A percentile compares a stretch with the other conserved stretches of the same genome.
These are phyloP conservation scores for Penicillium chermesinum DNA, from an alignment of 495 filamentous ascomycete species.

Conservation along the genomic window DNA sequence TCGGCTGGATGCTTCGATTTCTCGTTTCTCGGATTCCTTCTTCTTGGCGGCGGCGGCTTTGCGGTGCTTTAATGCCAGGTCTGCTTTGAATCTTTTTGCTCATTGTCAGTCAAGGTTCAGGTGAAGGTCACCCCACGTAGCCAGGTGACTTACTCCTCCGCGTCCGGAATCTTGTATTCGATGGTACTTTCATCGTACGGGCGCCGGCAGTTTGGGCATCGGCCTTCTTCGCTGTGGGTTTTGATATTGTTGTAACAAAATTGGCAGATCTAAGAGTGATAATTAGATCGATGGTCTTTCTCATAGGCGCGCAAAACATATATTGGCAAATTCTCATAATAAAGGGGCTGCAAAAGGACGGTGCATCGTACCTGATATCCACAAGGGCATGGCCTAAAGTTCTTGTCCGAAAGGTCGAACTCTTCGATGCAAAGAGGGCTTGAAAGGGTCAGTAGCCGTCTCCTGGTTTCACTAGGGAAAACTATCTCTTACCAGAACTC, in stretches of 20 bases:
- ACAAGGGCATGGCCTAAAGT: slow-evolving; percentile 96
- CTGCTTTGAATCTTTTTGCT: slow-evolving; percentile 64
- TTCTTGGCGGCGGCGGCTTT: slow-evolving; percentile 87
- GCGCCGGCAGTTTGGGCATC: slow-evolving; percentile 93
- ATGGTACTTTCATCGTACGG: slow-evolving; percentile 95
- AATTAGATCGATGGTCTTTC: not conserved
- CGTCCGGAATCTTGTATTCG: slow-evolving; percentile 87
- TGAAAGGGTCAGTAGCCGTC: slow-evolving; percentile 14
- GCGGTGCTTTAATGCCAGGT: slow-evolving; percentile 82
- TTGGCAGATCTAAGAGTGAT: slow-evolving; percentile 74
- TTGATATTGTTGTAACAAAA: slow-evolving; percentile 99
- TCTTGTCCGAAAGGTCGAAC: slow-evolving; percentile 93
- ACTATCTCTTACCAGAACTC: slow-evolving; percentile 67
- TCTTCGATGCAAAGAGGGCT: slow-evolving; percentile 98
- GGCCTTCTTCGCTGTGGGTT: slow-evolving; percentile 80
- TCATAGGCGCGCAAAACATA: not conserved
- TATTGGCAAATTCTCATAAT: not conserved
- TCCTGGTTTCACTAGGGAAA: not conserved
- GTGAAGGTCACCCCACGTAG: not conserved
- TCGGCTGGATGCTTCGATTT: slow-evolving; percentile 89
- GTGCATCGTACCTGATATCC: slow-evolving; percentile 78
- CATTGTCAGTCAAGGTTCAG: not conserved
- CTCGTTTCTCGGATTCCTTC: slow-evolving; percentile 91
- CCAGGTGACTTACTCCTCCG: slow-evolving; percentile 77
- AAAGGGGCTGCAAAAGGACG: not conserved